Percentiles rank a stretch among this genome's conserved stretches.
Conservation (phyloP, 2,329 filamentous ascomycete species). For the Dothiorella sarmentorum region DNA sequence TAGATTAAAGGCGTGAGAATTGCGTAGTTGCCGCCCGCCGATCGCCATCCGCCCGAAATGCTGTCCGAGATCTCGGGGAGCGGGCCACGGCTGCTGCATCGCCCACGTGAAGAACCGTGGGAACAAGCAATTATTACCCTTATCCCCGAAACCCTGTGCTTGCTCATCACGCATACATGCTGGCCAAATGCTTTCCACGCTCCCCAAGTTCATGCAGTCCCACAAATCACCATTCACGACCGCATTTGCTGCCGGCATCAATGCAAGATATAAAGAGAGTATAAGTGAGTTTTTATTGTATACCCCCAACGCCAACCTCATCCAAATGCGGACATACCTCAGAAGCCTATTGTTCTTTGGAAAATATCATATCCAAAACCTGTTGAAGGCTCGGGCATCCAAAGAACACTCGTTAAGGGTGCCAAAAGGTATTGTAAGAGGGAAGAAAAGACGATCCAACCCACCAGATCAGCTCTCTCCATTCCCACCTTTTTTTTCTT, state of each 20-base stretch:
- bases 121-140: neutral
- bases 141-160: too few species aligned
- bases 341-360: neutral
- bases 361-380: neutral
- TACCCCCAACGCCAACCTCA: neutral
- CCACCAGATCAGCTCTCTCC: neutral
- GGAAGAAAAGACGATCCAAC: neutral
- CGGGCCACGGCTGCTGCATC: neutral
- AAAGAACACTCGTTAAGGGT: neutral
- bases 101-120: neutral
- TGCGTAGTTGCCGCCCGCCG: neutral
- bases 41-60: neutral
- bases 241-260: neutral
- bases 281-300: neutral
- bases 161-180: too few species aligned
- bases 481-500: neutral
- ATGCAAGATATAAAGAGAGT: neutral
- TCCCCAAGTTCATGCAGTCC: too few species aligned
- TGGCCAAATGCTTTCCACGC: too few species aligned
- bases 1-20: too few species aligned
- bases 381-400: neutral
- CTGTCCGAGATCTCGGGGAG: neutral
- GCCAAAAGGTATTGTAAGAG: neutral
- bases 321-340: neutral
- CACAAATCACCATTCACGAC: too few species aligned